A percentile compares a stretch with the other conserved stretches of the same genome.
These are phyloP conservation scores for Juglanconis juglandina DNA, from an alignment of 2,329 filamentous ascomycete species.

Conservation along the genomic window DNA sequence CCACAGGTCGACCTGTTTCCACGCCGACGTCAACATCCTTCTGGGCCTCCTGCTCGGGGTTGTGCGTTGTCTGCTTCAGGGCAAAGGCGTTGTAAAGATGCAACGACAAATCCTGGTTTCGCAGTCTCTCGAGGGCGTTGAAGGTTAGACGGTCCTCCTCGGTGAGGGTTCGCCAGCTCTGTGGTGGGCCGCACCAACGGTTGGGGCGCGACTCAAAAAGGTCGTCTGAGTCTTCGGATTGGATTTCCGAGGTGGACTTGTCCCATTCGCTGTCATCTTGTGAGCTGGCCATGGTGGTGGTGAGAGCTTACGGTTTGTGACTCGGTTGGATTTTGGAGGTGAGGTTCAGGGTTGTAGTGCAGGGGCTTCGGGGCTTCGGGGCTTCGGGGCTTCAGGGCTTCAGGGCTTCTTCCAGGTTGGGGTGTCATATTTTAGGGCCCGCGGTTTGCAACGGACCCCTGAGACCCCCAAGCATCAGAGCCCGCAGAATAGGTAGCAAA, in stretches of 20 bases:
- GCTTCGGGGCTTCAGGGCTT: not conserved
- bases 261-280: slow-evolving; percentile 34
- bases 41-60: not conserved
- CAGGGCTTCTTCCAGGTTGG: not conserved
- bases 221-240: slow-evolving; percentile 45
- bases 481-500: too few relatives aligned
- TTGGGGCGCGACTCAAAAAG: slow-evolving; percentile 59
- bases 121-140: slow-evolving; percentile 59
- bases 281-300: slow-evolving; percentile 13
- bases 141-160: slow-evolving; percentile 60
- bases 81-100: slow-evolving; percentile 79
- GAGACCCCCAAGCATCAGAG: too few relatives aligned
- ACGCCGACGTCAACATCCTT: slow-evolving; percentile 26
- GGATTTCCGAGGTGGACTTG: slow-evolving; percentile 44
- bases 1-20: slow-evolving; percentile 24
- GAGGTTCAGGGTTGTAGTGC: not conserved
- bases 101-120: slow-evolving; percentile 64
- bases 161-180: slow-evolving; percentile 65
- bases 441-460: not conserved
- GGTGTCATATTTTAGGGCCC: not conserved
- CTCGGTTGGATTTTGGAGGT: not conserved
- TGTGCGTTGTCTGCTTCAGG: slow-evolving; percentile 50
- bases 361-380: not conserved
- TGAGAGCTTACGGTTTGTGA: slow-evolving; percentile 2
- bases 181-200: slow-evolving; percentile 64